Conservation (phyloP, 176 grass and related monocot genomes). For the Musa troglodytarum region DNA sequence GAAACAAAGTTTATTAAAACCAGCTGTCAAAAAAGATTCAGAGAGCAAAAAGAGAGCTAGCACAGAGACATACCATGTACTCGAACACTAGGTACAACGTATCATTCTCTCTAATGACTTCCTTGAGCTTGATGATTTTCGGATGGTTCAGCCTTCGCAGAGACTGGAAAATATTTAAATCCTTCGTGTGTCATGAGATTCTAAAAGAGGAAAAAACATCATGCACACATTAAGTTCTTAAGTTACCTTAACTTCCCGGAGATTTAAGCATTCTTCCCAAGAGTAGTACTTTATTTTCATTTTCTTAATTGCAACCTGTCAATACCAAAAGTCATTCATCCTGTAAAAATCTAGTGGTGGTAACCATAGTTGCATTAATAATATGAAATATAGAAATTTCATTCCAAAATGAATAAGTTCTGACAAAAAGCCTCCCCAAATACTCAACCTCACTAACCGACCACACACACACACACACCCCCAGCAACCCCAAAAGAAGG, state of each 20-base stretch:
- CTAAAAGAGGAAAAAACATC: no score
- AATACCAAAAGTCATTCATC: not conserved
- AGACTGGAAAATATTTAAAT: constrained; percentile 44
- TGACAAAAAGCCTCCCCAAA: no score
- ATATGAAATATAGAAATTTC: no score
- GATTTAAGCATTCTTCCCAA: constrained; percentile 96
- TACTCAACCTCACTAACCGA: no score
- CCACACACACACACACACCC: no score
- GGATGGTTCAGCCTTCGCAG: constrained; percentile 91
- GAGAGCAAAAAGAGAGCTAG: constrained; percentile 8
- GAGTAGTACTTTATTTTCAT: constrained; percentile 98
- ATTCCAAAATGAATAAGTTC: no score
- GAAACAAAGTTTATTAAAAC: not conserved
- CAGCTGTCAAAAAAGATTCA: not conserved
- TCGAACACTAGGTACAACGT: constrained; percentile 91
- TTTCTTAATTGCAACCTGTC: constrained; percentile 96
- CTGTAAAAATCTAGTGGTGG: no score
- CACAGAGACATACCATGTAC: constrained; percentile 64
- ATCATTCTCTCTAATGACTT: constrained; percentile 96
- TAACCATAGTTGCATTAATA: no score
- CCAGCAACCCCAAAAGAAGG: no score
- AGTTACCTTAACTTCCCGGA: constrained; percentile 96
- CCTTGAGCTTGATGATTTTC: constrained; percentile 97
- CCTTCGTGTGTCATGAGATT: not conserved
- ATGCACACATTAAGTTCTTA: not conserved